phyloP scores from a whole-genome alignment of 2,329 filamentous ascomycete species.

The Pseudogymnoascus sp. region DNA sequence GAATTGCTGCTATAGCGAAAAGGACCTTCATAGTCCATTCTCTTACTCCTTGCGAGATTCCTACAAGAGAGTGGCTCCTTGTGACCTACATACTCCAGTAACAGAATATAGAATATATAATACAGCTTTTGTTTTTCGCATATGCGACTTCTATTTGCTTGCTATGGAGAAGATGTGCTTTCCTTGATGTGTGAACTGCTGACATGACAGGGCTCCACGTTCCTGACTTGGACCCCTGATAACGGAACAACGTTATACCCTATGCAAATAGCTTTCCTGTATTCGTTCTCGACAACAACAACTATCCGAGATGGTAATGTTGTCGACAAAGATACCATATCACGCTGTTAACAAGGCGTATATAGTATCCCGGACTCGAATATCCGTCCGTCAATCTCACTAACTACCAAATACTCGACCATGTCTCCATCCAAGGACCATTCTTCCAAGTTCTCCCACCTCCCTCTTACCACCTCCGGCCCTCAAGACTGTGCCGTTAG shows the following conservation, averaged over 20 bases:
- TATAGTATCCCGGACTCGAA: not conserved
- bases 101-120: not conserved
- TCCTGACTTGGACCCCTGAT: not conserved
- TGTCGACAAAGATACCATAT: not conserved
- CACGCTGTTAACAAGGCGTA: not conserved
- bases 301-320: not conserved
- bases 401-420: not conserved
- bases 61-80: slow-evolving; percentile 44
- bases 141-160: not conserved
- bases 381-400: not conserved
- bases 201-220: not conserved
- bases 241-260: not conserved
- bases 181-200: not conserved
- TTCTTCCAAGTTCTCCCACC: slow-evolving; percentile 34
- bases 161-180: not conserved
- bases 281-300: not conserved
- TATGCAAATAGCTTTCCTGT: not conserved
- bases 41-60: slow-evolving; percentile 37
- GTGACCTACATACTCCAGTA: slow-evolving; percentile 37
- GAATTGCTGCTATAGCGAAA: slow-evolving; percentile 39
- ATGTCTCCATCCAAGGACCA: slow-evolving; percentile 23
- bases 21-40: slow-evolving; percentile 49
- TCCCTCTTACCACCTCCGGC: slow-evolving; percentile 41
- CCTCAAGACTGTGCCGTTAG: slow-evolving; percentile 42
- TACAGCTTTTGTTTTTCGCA: not conserved